phyloP scores from a whole-genome alignment of 805 yeast species.

The Metschnikowia vanudenii region DNA sequence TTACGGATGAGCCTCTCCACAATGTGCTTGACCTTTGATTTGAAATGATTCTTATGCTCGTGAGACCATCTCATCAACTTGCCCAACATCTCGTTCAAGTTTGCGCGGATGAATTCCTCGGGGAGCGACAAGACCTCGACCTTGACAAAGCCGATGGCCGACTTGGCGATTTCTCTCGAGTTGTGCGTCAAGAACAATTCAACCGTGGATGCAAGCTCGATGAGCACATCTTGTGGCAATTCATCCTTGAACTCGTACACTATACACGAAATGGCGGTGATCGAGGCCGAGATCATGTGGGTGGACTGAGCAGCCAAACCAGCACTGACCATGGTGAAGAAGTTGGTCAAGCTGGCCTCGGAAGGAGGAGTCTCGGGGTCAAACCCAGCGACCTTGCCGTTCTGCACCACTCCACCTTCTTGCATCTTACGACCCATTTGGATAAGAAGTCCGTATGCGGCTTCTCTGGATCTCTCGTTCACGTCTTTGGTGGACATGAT shows the following conservation, averaged over 20 bases:
- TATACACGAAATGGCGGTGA: conserved; percentile 84
- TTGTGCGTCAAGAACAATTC: conserved; percentile 88
- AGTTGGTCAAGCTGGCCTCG: conserved; percentile 72
- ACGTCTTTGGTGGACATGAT: conserved; percentile 88
- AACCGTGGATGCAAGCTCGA: conserved; percentile 81
- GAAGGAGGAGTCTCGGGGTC: conserved; percentile 61
- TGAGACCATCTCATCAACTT: conserved; percentile 90
- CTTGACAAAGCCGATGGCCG: conserved; percentile 92
- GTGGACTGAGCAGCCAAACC: conserved; percentile 93
- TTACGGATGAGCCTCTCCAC: conserved; percentile 87
- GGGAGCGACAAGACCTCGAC: conserved; percentile 84
- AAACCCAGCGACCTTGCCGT: conserved; percentile 65
- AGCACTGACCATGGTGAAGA: conserved; percentile 89
- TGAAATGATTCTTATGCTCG: conserved; percentile 94
- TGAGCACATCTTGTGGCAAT: conserved; percentile 56
- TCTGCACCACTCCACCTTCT: conserved; percentile 63
- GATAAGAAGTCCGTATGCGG: conserved; percentile 72
- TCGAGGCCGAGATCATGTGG: conserved; percentile 92
- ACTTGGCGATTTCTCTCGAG: conserved; percentile 89
- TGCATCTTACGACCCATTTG: conserved; percentile 79
- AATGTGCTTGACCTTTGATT: conserved; percentile 87
- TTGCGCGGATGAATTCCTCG: conserved; percentile 65
- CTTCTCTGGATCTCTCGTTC: conserved; percentile 86
- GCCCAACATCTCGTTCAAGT: conserved; percentile 62
- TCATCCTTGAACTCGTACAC: conserved; percentile 79